A percentile compares a stretch with the other conserved stretches of the same genome.
Conservation (phyloP, 768 basidiomycete species). For the Phaffia tasmanica region DNA sequence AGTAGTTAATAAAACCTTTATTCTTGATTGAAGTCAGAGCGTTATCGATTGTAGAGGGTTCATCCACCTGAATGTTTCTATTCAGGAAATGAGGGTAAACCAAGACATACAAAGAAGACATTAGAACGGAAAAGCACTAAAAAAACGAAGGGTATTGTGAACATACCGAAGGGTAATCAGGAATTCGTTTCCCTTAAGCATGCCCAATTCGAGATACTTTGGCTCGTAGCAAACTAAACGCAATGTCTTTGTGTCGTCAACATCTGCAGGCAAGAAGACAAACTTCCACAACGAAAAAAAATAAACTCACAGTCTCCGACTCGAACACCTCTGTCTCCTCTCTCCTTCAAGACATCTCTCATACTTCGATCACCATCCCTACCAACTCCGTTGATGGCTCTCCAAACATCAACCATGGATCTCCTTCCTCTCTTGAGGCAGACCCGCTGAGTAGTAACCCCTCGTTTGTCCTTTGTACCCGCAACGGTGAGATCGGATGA, state of each 20-base stretch:
- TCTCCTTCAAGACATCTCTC: slow-evolving; percentile 50
- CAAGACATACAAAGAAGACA: slow-evolving; percentile 1
- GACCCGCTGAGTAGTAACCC: slow-evolving; percentile 87
- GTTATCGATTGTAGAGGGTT: slow-evolving; percentile 57
- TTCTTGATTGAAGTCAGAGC: slow-evolving; percentile 66
- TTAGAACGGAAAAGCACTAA: background rate
- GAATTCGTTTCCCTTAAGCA: slow-evolving; percentile 93
- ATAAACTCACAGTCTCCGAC: slow-evolving; percentile 63
- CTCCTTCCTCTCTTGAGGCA: slow-evolving; percentile 33
- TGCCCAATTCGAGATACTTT: slow-evolving; percentile 73
- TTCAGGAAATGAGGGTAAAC: background rate
- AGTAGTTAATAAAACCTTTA: slow-evolving; percentile 95
- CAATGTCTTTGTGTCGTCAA: too few species aligned
- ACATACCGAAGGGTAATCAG: slow-evolving; percentile 80
- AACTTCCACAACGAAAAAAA: too few species aligned
- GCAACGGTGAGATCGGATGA: slow-evolving; percentile 77
- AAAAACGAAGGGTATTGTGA: background rate
- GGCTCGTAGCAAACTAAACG: slow-evolving; percentile 52
- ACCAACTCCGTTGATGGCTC: slow-evolving; percentile 36
- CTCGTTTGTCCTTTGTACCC: slow-evolving; percentile 97
- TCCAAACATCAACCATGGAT: slow-evolving; percentile 78
- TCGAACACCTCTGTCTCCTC: slow-evolving; percentile 80
- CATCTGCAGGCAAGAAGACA: too few species aligned
- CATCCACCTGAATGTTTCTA: slow-evolving; percentile 76
- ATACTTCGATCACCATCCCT: slow-evolving; percentile 23